These are phyloP conservation scores for Floccularia luteovirens DNA, from an alignment of 768 basidiomycete species.

Conservation along the genomic window DNA sequence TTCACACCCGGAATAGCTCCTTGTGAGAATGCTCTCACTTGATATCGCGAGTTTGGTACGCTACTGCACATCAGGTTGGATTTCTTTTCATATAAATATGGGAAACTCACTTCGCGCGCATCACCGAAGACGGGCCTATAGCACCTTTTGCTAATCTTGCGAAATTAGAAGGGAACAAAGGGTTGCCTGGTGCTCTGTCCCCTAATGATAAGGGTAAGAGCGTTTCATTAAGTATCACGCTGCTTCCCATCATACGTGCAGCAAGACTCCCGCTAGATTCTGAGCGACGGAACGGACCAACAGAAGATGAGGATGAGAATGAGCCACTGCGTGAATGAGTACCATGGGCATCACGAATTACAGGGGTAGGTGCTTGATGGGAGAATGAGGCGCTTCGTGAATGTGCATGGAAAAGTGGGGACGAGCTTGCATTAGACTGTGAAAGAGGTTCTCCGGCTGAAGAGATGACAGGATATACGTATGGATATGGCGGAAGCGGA, in stretches of 20 bases:
- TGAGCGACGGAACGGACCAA: slow-evolving; percentile 26
- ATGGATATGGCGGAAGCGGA: slow-evolving; percentile 1
- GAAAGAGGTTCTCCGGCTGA: slow-evolving; percentile 5
- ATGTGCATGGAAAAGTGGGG: slow-evolving; percentile 8
- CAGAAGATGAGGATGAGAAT: slow-evolving; percentile 13
- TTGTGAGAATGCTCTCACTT: too few species aligned
- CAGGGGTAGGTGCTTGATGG: slow-evolving; percentile 2
- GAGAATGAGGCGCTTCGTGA: neutral
- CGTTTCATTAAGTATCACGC: slow-evolving; percentile 11
- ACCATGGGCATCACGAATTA: neutral
- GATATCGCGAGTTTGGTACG: too few species aligned
- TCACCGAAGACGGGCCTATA: too few species aligned
- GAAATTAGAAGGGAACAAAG: slow-evolving; percentile 80
- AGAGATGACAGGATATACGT: slow-evolving; percentile 3
- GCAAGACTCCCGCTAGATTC: slow-evolving; percentile 19
- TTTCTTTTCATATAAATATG: too few species aligned
- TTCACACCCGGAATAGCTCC: too few species aligned
- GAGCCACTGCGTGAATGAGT: slow-evolving; percentile 3
- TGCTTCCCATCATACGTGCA: slow-evolving; percentile 19
- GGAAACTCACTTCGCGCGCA: slow-evolving; percentile 36
- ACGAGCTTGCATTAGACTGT: slow-evolving; percentile 5
- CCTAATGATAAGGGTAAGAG: slow-evolving; percentile 8
- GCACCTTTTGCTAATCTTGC: slow-evolving; percentile 58
- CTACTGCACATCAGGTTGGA: too few species aligned
- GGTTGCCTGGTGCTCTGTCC: slow-evolving; percentile 66